Conservation (phyloP, 164 flowering plant species). For the Piper longum region DNA sequence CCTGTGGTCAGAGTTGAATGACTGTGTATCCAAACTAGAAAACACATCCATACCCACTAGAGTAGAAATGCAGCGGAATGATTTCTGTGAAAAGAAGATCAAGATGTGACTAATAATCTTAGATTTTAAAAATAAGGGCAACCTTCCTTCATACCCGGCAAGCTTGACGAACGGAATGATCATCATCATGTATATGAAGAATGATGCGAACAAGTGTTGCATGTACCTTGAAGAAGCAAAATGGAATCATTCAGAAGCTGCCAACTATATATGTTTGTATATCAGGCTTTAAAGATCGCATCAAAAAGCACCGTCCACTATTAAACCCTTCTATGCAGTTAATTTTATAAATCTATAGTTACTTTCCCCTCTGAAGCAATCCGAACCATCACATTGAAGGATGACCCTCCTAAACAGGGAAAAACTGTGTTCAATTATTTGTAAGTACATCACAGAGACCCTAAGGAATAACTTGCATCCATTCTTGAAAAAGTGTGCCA, state of each 20-base stretch:
- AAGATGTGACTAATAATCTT: not conserved
- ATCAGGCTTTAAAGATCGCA: not conserved
- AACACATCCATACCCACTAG: constrained; percentile 44
- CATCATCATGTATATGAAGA: constrained; percentile 81
- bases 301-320: not conserved
- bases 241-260: not conserved
- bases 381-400: no score
- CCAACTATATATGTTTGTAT: not conserved
- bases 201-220: constrained; percentile 62
- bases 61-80: constrained; percentile 40
- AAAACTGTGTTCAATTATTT: no score
- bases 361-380: no score
- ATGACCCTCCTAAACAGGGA: no score
- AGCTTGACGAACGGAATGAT: constrained; percentile 56
- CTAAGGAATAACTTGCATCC: no score
- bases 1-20: constrained; percentile 77
- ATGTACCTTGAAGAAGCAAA: constrained; percentile 48
- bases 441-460: no score
- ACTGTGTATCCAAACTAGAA: constrained; percentile 28
- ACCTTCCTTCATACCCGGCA: constrained; percentile 50
- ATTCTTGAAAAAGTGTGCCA: no score
- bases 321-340: not conserved
- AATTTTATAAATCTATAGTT: no score
- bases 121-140: not conserved
- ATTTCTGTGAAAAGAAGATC: constrained; percentile 27